A percentile compares a stretch with the other conserved stretches of the same genome.
Evolutionary conservation across 306 rosid genomes (phyloP).

Genomic region (Cicer pinnatifidum): DNA sequence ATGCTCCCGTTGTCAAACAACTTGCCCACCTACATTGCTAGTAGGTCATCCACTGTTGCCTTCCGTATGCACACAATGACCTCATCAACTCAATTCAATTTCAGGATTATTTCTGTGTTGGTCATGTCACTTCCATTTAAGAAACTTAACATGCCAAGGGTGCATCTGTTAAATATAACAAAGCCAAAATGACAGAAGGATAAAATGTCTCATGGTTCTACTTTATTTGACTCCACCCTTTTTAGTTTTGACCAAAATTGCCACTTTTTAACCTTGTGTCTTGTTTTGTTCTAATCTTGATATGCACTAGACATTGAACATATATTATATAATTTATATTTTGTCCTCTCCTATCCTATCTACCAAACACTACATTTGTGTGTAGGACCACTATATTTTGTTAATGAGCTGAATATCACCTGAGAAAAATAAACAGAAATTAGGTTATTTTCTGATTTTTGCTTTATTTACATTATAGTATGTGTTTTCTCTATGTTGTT

Average conservation of each 20-base stretch:
- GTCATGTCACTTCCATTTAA: not conserved
- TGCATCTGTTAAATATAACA: not conserved
- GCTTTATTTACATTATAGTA: conserved; percentile 13
- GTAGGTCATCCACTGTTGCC: not conserved
- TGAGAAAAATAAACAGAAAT: conserved; percentile 25
- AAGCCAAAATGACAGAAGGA: not conserved
- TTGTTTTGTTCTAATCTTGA: not conserved
- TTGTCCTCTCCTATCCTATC: not conserved
- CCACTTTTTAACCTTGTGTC: not conserved
- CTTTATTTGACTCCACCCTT: not conserved
- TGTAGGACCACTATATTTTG: conserved; percentile 31
- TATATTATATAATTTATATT: not conserved
- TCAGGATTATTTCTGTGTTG: not conserved
- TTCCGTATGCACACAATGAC: not conserved
- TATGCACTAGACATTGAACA: not conserved
- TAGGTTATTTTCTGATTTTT: conserved; percentile 20
- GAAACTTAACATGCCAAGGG: not conserved
- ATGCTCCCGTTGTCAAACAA: too few species aligned
- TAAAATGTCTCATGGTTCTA: not conserved
- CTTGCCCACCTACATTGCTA: not conserved
- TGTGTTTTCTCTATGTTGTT: conserved; percentile 37
- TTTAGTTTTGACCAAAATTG: not conserved
- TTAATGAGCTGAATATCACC: conserved; percentile 1
- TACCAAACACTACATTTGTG: conserved; percentile 14
- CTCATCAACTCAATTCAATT: not conserved